phyloP scores from a whole-genome alignment of 2,329 filamentous ascomycete species.

The Xylariaceae sp. region DNA sequence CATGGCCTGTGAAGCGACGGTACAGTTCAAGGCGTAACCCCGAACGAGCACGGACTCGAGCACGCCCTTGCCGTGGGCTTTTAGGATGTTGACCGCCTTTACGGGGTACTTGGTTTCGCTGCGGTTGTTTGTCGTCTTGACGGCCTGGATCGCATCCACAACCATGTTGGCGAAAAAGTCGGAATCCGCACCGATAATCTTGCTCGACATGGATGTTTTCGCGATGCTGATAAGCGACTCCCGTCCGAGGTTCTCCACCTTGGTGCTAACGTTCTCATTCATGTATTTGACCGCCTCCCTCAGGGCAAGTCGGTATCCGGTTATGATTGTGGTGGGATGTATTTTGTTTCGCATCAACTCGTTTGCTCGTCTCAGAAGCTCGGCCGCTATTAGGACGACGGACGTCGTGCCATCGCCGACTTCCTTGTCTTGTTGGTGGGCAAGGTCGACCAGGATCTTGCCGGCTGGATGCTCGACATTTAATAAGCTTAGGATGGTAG shows the following conservation, averaged over 20 bases:
- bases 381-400: slow-evolving; percentile 93
- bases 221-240: slow-evolving; percentile 92
- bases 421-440: slow-evolving; percentile 98
- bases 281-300: slow-evolving; percentile 98
- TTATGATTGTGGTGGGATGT: slow-evolving; percentile 99
- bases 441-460: slow-evolving; percentile 96
- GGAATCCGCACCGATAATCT: slow-evolving; percentile 93
- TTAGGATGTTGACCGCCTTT: slow-evolving; percentile 97
- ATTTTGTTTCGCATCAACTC: slow-evolving; percentile 99
- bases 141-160: slow-evolving; percentile 90
- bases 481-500: slow-evolving; percentile 89
- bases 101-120: slow-evolving; percentile 94
- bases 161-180: slow-evolving; percentile 98
- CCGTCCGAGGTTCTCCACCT: slow-evolving; percentile 84
- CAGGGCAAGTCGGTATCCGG: slow-evolving; percentile 90
- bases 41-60: slow-evolving; percentile 87
- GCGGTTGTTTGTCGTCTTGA: slow-evolving; percentile 88
- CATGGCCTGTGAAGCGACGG: slow-evolving; percentile 97
- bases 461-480: slow-evolving; percentile 97
- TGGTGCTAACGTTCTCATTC: slow-evolving; percentile 95
- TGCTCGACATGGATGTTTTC: slow-evolving; percentile 98
- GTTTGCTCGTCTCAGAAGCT: slow-evolving; percentile 88
- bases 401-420: slow-evolving; percentile 98
- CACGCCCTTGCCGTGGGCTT: slow-evolving; percentile 91
- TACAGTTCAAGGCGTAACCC: slow-evolving; percentile 97